Evolutionary conservation across 805 yeast species (phyloP), one percentile per base, ranked within the genome.

Genomic region (Debaryomyces hansenii): DNA sequence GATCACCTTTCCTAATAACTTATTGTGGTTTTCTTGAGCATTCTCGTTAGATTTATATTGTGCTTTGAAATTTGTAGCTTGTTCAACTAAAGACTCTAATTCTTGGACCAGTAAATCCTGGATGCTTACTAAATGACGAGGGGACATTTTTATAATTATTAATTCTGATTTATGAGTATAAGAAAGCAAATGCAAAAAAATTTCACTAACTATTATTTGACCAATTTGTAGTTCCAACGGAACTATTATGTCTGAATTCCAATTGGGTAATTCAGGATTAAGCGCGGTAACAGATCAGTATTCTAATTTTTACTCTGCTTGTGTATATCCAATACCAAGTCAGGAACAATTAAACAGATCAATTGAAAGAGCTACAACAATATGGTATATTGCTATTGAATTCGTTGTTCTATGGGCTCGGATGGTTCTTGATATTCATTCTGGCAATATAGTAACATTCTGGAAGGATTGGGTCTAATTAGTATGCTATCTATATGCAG

Each of bases 101-200:
- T 90, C 97, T 14, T 73, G 60, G 41, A 83, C 76, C 8, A 85
- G 65, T 44, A 90, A 74, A 57, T 89, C 94, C 20, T 85, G 80
- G 54, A 90, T 90, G 20, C 89, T 84, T 21, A 85, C 75, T 60
- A 90, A 72, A 61, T 90, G 96, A 63, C 94, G 79, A 21, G 69
- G 69, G 31, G 78, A 69, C 21, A 15, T 15, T 28, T 31, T 38
- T 11, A 14, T 27, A 14, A 12, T 16, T 37, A 9, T 5, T 9
- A 11, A 2, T 3, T 14, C 14, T 36, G 2, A 32, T 32, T 32
- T n/a, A 32, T 15, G 35, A 11, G 33, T 11, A 29, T 14, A 32
- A 32, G 11, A 15, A 32, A 15, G 7, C 33, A 7, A 32, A 32
- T 32, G 15, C 18, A 15, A 32, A 32, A 32, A 15, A 32, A 29